Base-by-base conservation (phyloP, 1,139 yeast genomes). In the Candida sp. region DNA sequence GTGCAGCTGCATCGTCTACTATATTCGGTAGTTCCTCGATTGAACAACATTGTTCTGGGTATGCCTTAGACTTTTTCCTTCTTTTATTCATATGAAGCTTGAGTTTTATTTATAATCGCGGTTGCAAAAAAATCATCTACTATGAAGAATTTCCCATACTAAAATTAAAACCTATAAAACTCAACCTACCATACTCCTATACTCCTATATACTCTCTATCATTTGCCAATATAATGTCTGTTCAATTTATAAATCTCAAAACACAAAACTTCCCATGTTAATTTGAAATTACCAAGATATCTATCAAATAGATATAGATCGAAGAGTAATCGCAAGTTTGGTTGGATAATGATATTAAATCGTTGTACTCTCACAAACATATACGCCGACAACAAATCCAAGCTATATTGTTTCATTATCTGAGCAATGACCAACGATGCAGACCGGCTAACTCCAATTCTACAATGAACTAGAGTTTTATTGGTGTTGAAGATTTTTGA, bases 391-490 rank as follows among this genome's bases (percentile, higher is more conserved):
- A 90, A 76, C 35, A 90, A 64, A 38, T 82, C 81, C 46, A 87
- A 71, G 25, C 78, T 70, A 46, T 82, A 68, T 42, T 87, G 68
- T 51, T 81, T 84, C 96, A 90, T 89, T 45, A 88, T 84, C 57
- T 87, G 91, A 3, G 97, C 97, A 50, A 90, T 87, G 52, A 95
- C 86, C 35, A 91, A 86, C 0, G 96, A 83, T 0, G 97, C 97
- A 21, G 95, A 85, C 44, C 97, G 70, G 0, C 96, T 87, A 4
- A 90, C 97, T 1, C 97, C 97, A 44, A 87, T 95, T 56, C 89
- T 83, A 59, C 97, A 90, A 60, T 90, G 97, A 15, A 88, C 89
- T 43, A 90, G 66, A 0, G 88, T 83, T 34, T 48, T 47, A 9
- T 47, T 39, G 2, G 62, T 61, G 33, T 60, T 54, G 15, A 70